Percentiles rank a stretch among this genome's conserved stretches.
phyloP scores from a whole-genome alignment of 257 asterid species.

The Solanum pimpinellifolium region DNA sequence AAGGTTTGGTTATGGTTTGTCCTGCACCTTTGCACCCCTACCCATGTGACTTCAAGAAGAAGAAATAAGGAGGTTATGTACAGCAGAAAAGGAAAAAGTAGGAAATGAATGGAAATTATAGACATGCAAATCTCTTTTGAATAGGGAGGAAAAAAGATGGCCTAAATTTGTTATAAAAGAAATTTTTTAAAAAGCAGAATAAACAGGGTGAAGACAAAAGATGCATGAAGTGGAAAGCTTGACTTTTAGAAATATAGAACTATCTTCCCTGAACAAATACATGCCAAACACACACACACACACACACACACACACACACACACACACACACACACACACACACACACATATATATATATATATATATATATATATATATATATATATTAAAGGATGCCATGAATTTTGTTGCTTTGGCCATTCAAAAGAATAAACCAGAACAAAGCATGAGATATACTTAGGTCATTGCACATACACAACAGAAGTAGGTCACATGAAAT shows the following conservation, averaged over 20 bases:
- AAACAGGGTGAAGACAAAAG: neutral
- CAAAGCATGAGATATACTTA: neutral
- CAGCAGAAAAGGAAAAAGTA: neutral
- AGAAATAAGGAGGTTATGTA: neutral
- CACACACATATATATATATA: neutral
- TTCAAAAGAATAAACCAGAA: neutral
- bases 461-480: neutral
- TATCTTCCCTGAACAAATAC: neutral
- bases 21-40: neutral
- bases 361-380: neutral
- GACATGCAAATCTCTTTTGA: neutral
- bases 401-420: neutral
- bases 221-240: neutral
- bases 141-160: neutral
- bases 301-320: no score
- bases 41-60: neutral
- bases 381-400: neutral
- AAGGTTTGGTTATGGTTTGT: neutral
- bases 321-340: no score
- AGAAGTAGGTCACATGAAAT: neutral
- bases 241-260: neutral
- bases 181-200: neutral
- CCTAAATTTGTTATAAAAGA: neutral
- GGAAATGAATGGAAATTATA: neutral
- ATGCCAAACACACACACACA: neutral